Evolutionary conservation across 192 early-diverging fungal species (phyloP), one percentile per base, ranked within the genome.

Genomic region (Fimicolochytrium jonesii): DNA sequence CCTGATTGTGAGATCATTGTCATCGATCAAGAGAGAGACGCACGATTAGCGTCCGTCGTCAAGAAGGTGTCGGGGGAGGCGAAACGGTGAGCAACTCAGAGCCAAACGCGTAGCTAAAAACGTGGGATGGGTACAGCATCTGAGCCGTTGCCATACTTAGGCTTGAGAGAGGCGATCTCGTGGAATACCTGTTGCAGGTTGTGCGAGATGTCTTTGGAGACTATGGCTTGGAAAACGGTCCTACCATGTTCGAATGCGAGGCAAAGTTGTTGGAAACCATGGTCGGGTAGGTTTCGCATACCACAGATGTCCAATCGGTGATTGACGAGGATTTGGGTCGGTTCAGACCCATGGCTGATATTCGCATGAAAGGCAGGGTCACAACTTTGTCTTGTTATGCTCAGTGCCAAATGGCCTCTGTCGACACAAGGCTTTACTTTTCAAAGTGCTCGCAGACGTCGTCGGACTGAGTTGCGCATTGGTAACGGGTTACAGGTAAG

Each of bases 361-460:
- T 52, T 33, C 43, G 23, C 6, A 59, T 28, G 10, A 13, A 44
- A 76, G 74, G 20, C 72, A 80, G 48, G 78, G 78, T 26, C 74
- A 80, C 44, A 80, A 80, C 52, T 68, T 80, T 42, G 70, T 80
- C 59, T 43, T 68, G n/a, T 60, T 80, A 1, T 69, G 74, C 34
- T 43, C 55, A 5, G 78, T 80, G 20, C 35, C 66, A 22, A 72
- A 77, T 25, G 78, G 78, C 1, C 68, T 80, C 9, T 80, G 78
- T 36, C 56, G 78, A 1, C 78, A 80, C 64, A 80, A 80, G 33
- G 78, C 78, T 3, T 45, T 80, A 23, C 69, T 80, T 11, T 80
- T 80, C 56, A 80, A 80, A 57, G 64, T 80, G 32, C 64, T 80
- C 17, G 69, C 75, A 45, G 78, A 80, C 55, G 61, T 70, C 3